Percentiles rank a stretch among this genome's conserved stretches.
phyloP scores from a whole-genome alignment of 208 protist species.

The Trypanosoma theileri region DNA sequence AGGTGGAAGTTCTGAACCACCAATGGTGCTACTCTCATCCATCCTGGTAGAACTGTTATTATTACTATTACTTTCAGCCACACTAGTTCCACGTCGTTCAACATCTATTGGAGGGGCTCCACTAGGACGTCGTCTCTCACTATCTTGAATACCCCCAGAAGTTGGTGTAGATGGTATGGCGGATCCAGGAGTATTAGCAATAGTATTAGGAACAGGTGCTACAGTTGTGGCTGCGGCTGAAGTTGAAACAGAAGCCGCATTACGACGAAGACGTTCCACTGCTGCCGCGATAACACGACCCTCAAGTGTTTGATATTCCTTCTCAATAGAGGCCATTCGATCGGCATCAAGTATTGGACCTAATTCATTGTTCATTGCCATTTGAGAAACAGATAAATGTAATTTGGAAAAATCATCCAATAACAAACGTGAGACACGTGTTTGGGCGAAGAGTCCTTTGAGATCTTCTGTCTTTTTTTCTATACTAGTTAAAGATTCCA shows the following conservation, averaged over 20 bases:
- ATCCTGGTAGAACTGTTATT: background rate
- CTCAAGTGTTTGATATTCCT: constrained; percentile 65
- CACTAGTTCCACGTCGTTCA: constrained; percentile 2
- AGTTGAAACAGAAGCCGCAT: background rate
- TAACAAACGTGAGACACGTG: constrained; percentile 40
- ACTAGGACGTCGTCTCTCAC: background rate
- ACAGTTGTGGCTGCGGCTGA: background rate
- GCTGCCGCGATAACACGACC: constrained; percentile 65
- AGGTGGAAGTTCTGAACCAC: constrained; percentile 14
- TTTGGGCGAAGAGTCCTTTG: constrained; percentile 28
- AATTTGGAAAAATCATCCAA: constrained; percentile 70
- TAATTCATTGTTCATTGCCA: constrained; percentile 40
- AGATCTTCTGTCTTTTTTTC: constrained; percentile 48
- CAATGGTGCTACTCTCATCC: constrained; percentile 2
- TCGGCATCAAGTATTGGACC: constrained; percentile 35
- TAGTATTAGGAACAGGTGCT: too few relatives aligned
- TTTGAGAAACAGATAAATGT: constrained; percentile 39
- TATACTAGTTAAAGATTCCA: constrained; percentile 37
- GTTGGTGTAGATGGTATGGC: background rate
- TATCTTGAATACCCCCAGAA: constrained; percentile 3
- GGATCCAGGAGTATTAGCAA: too few relatives aligned
- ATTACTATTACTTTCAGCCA: constrained; percentile 6
- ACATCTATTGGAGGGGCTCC: constrained; percentile 4
- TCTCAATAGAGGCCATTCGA: constrained; percentile 43
- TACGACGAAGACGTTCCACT: constrained; percentile 50